phyloP scores from a whole-genome alignment of 2,329 filamentous ascomycete species.

The Septoria linicola region DNA sequence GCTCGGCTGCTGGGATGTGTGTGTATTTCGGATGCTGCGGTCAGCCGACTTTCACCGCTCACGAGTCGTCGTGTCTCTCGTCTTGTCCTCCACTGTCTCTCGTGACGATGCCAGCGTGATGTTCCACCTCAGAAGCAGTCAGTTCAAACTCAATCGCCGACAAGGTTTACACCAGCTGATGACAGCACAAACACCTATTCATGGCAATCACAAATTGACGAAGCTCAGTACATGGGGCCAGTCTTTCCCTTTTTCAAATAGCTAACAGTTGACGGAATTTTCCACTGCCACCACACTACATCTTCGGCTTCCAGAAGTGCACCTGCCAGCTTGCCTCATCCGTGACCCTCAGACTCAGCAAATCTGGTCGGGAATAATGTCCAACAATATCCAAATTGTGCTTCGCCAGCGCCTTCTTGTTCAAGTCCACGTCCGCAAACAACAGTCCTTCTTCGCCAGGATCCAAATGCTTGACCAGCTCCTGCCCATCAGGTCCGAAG shows the following conservation, averaged over 20 bases:
- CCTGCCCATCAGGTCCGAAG: constrained; percentile 11
- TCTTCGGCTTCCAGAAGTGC: constrained; percentile 8
- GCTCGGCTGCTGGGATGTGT: constrained; percentile 1
- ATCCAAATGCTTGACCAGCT: constrained; percentile 9
- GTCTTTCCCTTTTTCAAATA: no score
- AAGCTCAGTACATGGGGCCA: no score
- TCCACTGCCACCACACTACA: no score
- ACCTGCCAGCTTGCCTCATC: constrained; percentile 13
- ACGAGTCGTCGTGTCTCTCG: background rate
- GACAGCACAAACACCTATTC: no score
- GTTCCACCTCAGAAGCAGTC: constrained; percentile 1
- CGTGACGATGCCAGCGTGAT: constrained; percentile 4
- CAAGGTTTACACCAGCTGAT: no score
- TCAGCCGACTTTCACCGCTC: constrained; percentile 7
- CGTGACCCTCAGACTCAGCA: constrained; percentile 11
- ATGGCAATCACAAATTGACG: no score
- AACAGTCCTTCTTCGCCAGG: constrained; percentile 13
- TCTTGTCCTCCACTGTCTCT: constrained; percentile 2
- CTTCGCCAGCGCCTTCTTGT: constrained; percentile 13
- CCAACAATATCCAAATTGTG: constrained; percentile 18
- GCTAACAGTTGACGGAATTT: no score
- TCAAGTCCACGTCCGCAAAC: constrained; percentile 13
- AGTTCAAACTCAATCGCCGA: constrained; percentile 11
- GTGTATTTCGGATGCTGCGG: background rate
- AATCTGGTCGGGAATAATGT: constrained; percentile 16